These are phyloP conservation scores for Sporothrix pseudoabietina DNA, from an alignment of 2,329 filamentous ascomycete genomes.

Conservation along the genomic window DNA sequence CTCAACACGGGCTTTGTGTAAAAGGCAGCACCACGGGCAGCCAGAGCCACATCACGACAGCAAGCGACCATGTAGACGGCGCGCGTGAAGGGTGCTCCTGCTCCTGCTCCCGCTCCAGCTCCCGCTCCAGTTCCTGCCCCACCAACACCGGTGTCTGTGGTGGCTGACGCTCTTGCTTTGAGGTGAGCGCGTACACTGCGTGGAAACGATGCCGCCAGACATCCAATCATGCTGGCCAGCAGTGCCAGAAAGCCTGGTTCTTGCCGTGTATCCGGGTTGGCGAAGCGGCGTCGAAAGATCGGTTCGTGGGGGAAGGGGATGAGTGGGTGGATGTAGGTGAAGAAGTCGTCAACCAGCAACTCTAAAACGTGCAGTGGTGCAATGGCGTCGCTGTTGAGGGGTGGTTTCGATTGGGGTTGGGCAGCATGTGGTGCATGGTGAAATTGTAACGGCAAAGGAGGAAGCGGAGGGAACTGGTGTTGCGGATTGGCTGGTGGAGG, in stretches of 20 bases:
- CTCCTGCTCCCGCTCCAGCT: slow-evolving; percentile 39
- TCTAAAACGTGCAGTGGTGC: slow-evolving; percentile 69
- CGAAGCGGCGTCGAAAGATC: slow-evolving; percentile 71
- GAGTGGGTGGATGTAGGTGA: slow-evolving; percentile 77
- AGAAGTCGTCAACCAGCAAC: slow-evolving; percentile 77
- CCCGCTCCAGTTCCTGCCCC: not conserved
- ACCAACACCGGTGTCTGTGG: not conserved
- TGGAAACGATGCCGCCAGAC: slow-evolving; percentile 75
- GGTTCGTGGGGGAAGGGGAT: slow-evolving; percentile 78
- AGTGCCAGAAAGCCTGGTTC: slow-evolving; percentile 70
- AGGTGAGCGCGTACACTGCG: slow-evolving; percentile 70
- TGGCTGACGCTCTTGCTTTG: slow-evolving; percentile 48
- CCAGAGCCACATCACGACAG: slow-evolving; percentile 69
- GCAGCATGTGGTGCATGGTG: slow-evolving; percentile 43
- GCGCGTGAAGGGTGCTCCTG: slow-evolving; percentile 67
- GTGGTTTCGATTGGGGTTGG: not conserved
- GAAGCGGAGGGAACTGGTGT: slow-evolving; percentile 32
- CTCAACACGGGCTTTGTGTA: slow-evolving; percentile 52
- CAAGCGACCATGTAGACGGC: slow-evolving; percentile 70
- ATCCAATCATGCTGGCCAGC: slow-evolving; percentile 72
- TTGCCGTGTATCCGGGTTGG: slow-evolving; percentile 65
- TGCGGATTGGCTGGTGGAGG: not conserved
- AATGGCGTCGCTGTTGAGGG: slow-evolving; percentile 62
- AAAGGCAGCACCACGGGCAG: slow-evolving; percentile 63
- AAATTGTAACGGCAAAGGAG: not conserved